Conservation (phyloP, 1,284 basidiomycete species). For the Tetrapyrgos nigripes region DNA sequence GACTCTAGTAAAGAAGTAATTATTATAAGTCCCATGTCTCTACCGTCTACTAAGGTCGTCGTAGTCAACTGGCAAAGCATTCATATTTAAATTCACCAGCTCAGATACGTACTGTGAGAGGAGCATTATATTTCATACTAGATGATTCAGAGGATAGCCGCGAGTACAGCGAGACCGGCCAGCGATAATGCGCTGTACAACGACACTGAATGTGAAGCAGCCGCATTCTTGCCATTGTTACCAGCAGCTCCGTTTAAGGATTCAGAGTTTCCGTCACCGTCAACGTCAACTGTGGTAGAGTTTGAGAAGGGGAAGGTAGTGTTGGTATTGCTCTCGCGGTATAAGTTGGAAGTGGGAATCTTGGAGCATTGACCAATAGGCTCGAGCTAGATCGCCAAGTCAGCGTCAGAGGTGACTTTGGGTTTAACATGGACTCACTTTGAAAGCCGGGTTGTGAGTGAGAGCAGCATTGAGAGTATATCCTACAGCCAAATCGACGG, state of each 20-base stretch:
- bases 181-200: neutral
- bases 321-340: conserved; percentile 70
- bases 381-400: conserved; percentile 50
- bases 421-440: conserved; percentile 43
- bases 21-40: no score
- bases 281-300: conserved; percentile 18
- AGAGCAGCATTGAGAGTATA: conserved; percentile 82
- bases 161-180: conserved; percentile 3
- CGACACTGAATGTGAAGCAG: neutral
- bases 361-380: conserved; percentile 69
- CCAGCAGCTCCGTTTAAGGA: neutral
- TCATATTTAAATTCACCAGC: no score
- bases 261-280: conserved; percentile 13
- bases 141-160: neutral
- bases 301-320: conserved; percentile 58
- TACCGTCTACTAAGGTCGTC: no score
- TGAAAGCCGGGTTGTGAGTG: conserved; percentile 64
- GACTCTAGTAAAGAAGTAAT: no score
- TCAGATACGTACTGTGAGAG: no score
- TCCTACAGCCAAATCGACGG: conserved; percentile 88
- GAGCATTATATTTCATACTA: no score
- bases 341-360: conserved; percentile 61
- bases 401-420: neutral
- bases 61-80: no score
- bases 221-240: conserved; percentile 2